Percentiles rank a stretch among this genome's conserved stretches.
Evolutionary conservation across 257 asterid species (phyloP).

Genomic region (Cinchona pubescens): DNA sequence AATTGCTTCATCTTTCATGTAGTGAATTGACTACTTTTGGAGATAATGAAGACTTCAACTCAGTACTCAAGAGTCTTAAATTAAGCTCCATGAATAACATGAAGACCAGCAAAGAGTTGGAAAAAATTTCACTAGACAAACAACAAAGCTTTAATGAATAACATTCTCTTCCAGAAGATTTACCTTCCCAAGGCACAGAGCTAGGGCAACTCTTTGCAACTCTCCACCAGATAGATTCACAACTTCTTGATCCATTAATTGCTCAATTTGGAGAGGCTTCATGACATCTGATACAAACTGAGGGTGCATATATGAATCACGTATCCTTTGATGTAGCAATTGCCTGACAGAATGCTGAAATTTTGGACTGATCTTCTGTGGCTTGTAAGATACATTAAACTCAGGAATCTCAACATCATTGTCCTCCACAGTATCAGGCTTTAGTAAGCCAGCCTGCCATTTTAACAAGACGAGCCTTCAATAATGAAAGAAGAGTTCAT

Average conservation of each 20-base stretch:
- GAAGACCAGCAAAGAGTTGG: not conserved
- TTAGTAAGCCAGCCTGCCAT: constrained; percentile 84
- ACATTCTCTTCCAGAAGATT: not conserved
- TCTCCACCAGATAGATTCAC: constrained; percentile 99
- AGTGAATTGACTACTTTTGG: not conserved
- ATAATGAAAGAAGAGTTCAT: constrained; percentile 12
- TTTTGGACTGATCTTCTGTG: constrained; percentile 94
- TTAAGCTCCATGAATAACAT: not conserved
- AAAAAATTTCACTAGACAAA: not conserved
- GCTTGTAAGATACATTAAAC: constrained; percentile 94
- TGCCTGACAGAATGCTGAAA: constrained; percentile 63
- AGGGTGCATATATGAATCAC: constrained; percentile 86
- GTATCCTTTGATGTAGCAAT: constrained; percentile 75
- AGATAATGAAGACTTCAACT: not conserved
- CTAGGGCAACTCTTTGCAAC: constrained; percentile 90
- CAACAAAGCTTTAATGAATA: not conserved
- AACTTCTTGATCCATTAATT: constrained; percentile 96
- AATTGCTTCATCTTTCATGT: not conserved
- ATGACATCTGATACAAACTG: constrained; percentile 94
- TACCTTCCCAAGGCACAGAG: constrained; percentile 98
- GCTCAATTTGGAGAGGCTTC: constrained; percentile 98
- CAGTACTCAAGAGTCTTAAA: not conserved
- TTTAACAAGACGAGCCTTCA: constrained; percentile 4
- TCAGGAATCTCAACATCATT: constrained; percentile 86
- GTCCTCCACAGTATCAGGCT: constrained; percentile 78